A percentile compares a stretch with the other conserved stretches of the same genome.
phyloP scores from a whole-genome alignment of 345 rosid species.

The Populus davidiana region DNA sequence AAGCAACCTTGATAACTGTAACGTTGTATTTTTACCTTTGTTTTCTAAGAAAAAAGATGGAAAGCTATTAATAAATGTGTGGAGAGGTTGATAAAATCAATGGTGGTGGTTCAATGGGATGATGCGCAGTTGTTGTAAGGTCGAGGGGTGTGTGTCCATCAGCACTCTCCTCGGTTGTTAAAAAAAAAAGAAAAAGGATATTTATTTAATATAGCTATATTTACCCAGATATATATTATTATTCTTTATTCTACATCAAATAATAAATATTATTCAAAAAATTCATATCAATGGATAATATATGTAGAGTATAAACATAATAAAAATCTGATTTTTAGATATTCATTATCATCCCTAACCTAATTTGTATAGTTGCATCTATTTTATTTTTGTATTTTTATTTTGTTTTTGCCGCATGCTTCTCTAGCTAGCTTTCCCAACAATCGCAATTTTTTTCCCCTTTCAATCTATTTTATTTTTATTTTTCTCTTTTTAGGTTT shows the following conservation, averaged over 20 bases:
- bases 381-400: slow-evolving; percentile 15
- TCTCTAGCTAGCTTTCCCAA: slow-evolving; percentile 16
- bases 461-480: not conserved
- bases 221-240: too few species aligned
- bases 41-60: not conserved
- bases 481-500: not conserved
- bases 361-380: slow-evolving; percentile 5
- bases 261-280: too few species aligned
- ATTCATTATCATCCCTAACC: too few species aligned
- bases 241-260: too few species aligned
- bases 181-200: too few species aligned
- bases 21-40: not conserved
- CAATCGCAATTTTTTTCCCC: not conserved
- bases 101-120: not conserved
- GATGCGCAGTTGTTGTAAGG: slow-evolving; percentile 8
- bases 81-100: not conserved
- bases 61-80: not conserved
- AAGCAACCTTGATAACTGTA: not conserved
- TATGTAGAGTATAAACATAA: too few species aligned
- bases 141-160: slow-evolving; percentile 20
- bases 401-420: slow-evolving; percentile 21
- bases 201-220: too few species aligned
- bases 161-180: not conserved
- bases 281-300: too few species aligned
- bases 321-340: too few species aligned